These are phyloP conservation scores for Thymus quinquecostatus DNA, from an alignment of 257 asterid genomes.

Conservation along the genomic window DNA sequence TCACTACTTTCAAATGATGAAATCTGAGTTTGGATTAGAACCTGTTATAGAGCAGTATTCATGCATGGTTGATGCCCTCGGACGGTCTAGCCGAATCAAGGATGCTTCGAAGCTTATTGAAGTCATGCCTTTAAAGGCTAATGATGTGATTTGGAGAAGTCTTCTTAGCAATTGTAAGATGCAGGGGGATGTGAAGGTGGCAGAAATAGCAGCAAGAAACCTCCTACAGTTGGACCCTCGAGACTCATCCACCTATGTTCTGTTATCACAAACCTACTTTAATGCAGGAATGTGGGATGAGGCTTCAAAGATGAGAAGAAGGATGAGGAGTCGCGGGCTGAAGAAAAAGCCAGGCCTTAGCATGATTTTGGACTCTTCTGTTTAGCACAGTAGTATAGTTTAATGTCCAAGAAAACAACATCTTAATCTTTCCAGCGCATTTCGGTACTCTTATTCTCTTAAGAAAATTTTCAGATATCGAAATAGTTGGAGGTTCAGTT, in stretches of 20 bases:
- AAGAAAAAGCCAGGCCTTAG: constrained; percentile 71
- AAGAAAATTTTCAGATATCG: too few species aligned
- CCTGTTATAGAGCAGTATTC: constrained; percentile 84
- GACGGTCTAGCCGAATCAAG: constrained; percentile 35
- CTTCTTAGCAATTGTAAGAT: constrained; percentile 80
- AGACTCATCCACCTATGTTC: constrained; percentile 73
- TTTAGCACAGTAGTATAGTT: too few species aligned
- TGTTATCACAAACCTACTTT: constrained; percentile 69
- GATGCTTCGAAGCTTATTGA: constrained; percentile 73
- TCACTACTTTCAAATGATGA: constrained; percentile 50
- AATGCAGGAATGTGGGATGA: constrained; percentile 80
- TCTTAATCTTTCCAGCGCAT: too few species aligned
- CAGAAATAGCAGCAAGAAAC: constrained; percentile 70
- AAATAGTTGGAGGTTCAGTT: too few species aligned
- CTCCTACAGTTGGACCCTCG: constrained; percentile 69
- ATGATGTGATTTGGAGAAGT: constrained; percentile 87
- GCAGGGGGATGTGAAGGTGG: constrained; percentile 77
- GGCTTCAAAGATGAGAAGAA: constrained; percentile 48
- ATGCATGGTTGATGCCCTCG: constrained; percentile 81
- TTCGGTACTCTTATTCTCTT: too few species aligned
- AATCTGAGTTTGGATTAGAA: constrained; percentile 48
- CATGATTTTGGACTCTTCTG: too few species aligned
- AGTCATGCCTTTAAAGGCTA: constrained; percentile 82
- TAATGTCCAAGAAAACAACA: too few species aligned
- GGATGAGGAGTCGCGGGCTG: constrained; percentile 61